Percentiles rank a stretch among this genome's conserved stretches.
Conservation (phyloP, 257 asterid species). For the Thymus quinquecostatus region DNA sequence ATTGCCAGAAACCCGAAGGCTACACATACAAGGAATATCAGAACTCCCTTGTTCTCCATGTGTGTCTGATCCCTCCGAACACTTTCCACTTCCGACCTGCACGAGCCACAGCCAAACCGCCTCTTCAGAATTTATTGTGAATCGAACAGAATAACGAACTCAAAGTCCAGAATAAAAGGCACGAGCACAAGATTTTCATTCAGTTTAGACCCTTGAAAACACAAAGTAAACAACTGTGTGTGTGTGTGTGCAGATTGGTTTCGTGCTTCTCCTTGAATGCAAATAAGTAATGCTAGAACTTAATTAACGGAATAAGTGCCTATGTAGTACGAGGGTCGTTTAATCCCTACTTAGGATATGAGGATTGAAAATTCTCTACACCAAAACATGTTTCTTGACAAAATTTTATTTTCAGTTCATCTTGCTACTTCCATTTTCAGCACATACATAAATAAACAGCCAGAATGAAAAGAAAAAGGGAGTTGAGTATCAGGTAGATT, state of each 20-base stretch:
- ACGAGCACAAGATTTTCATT: too few relatives aligned
- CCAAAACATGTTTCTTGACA: not conserved
- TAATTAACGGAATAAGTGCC: too few relatives aligned
- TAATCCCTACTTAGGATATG: too few relatives aligned
- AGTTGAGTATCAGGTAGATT: not conserved
- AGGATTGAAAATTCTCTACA: too few relatives aligned
- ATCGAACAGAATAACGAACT: too few relatives aligned
- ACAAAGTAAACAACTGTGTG: too few relatives aligned
- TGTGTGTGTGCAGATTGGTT: not conserved
- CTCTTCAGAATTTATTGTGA: not conserved
- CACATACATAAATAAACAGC: not conserved
- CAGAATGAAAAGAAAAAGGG: not conserved
- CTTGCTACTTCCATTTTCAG: not conserved
- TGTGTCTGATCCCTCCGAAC: constrained; percentile 64
- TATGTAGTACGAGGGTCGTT: too few relatives aligned
- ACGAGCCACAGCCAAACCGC: constrained; percentile 1
- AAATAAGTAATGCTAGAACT: too few relatives aligned
- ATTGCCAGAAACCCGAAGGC: constrained; percentile 58
- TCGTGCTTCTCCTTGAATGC: too few relatives aligned
- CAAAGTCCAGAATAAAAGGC: not conserved
- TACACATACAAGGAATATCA: constrained; percentile 64
- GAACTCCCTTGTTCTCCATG: constrained; percentile 81
- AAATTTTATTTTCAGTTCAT: not conserved
- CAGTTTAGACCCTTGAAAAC: too few relatives aligned
- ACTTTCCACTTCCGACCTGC: constrained; percentile 74